Evolutionary conservation across 768 basidiomycete species (phyloP), one percentile per base, ranked within the genome.

Genomic region (Pholiota microspora): DNA sequence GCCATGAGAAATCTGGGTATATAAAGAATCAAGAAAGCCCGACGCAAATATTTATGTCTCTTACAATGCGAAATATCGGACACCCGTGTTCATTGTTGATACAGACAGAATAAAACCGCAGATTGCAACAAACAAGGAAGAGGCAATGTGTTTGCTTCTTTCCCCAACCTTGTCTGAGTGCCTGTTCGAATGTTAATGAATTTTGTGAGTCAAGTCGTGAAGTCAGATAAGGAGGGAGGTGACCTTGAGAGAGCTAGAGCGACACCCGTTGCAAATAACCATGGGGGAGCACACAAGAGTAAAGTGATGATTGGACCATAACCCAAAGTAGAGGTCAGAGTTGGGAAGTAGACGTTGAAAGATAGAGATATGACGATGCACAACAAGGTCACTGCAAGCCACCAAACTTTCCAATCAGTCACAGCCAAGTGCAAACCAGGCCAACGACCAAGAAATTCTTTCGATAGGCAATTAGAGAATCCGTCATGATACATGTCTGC

Each of bases 401-500:
- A 89, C 87, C 91, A 94, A 34, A 94, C 89, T 67, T 86, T 89
- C 87, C 86, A 84, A 63, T 94, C 92, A 16, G 74, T 75, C 53
- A 92, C 45, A 0, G 92, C 88, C 56, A 88, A 69, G 34, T 71
- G 63, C 2, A 94, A 64, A 2, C 89, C 90, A 21, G 69, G 67
- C 59, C 61, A 64, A 29, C 53, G 52, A 16, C 54, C 55, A 7
- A 58, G 45, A 12, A 66, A 60, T 13, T 71, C 70, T 4, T 68
- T 72, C 13, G 77, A 75, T 7, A 70, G 74, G 56, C 79, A 73
- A 27, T 70, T 71, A 40, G 80, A 72, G 51, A 83, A 79, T 5
- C 34, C n/a, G n/a, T 28, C n/a, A 10, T 40, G 28, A 4, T 38
- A 27, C 12, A 48, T 46, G 29, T 36, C 21, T 9, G 76, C 73